These are phyloP conservation scores for Calonectria naviculata DNA, from an alignment of 2,329 filamentous ascomycete genomes.

Conservation along the genomic window DNA sequence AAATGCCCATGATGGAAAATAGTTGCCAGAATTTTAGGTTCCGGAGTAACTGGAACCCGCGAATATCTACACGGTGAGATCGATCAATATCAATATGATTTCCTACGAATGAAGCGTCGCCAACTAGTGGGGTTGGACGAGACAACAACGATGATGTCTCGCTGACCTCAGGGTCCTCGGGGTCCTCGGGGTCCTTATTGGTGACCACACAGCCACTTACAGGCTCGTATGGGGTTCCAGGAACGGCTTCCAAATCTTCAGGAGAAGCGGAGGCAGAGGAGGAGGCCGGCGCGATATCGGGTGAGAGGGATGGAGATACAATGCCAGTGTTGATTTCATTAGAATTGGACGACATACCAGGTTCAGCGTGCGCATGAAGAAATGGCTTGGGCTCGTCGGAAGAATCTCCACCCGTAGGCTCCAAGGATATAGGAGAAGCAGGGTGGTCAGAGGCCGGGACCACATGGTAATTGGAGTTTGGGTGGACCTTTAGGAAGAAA, in stretches of 20 bases:
- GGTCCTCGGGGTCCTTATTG: slow-evolving; percentile 37
- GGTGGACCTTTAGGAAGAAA: slow-evolving; percentile 85
- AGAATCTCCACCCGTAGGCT: slow-evolving; percentile 53
- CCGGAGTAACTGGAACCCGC: slow-evolving; percentile 79
- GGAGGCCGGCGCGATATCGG: slow-evolving; percentile 21
- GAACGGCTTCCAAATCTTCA: slow-evolving; percentile 35
- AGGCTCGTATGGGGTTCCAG: slow-evolving; percentile 40
- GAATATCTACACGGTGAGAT: slow-evolving; percentile 89
- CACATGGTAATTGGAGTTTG: slow-evolving; percentile 67
- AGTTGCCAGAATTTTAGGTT: slow-evolving; percentile 90
- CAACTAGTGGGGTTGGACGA: slow-evolving; percentile 63
- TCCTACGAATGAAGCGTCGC: slow-evolving; percentile 61
- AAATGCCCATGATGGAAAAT: slow-evolving; percentile 87
- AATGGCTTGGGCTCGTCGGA: slow-evolving; percentile 54
- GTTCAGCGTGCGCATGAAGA: slow-evolving; percentile 61
- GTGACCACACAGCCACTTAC: slow-evolving; percentile 40
- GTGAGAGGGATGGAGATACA: slow-evolving; percentile 36
- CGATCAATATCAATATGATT: slow-evolving; percentile 77
- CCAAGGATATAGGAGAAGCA: slow-evolving; percentile 38
- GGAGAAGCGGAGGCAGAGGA: slow-evolving; percentile 5
- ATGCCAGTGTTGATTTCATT: slow-evolving; percentile 46
- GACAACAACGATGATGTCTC: slow-evolving; percentile 88
- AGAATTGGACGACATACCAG: slow-evolving; percentile 69
- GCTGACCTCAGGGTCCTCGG: slow-evolving; percentile 61
- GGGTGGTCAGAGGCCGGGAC: slow-evolving; percentile 54